A percentile compares a stretch with the other conserved stretches of the same genome.
These are phyloP conservation scores for Mitragyna speciosa DNA, from an alignment of 257 asterid genomes.

Conservation along the genomic window DNA sequence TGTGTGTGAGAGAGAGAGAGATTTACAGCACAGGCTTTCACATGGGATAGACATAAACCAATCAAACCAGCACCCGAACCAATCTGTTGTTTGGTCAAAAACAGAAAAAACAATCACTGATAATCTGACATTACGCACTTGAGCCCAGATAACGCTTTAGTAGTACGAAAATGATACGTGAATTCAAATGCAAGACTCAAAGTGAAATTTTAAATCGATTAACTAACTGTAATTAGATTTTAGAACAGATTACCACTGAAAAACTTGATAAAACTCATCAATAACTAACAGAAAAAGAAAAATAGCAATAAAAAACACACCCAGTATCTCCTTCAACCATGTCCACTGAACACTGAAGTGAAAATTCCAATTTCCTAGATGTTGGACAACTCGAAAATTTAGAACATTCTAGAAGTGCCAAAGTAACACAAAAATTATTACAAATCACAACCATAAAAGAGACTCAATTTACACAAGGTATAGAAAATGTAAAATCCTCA, in stretches of 20 bases:
- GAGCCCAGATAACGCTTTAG: neutral
- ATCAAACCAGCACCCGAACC: slow-evolving; percentile 95
- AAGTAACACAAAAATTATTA: neutral
- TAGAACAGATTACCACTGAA: neutral
- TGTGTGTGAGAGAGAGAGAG: slow-evolving; percentile 1
- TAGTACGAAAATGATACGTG: neutral
- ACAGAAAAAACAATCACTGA: slow-evolving; percentile 2
- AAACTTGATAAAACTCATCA: neutral
- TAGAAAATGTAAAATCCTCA: slow-evolving; percentile 12
- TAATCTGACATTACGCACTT: too few relatives aligned
- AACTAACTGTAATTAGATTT: too few relatives aligned
- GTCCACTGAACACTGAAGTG: slow-evolving; percentile 76
- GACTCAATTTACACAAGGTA: neutral
- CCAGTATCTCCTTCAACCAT: slow-evolving; percentile 98
- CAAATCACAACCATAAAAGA: slow-evolving; percentile 4
- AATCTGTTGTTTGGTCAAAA: too few relatives aligned
- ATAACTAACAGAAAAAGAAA: neutral
- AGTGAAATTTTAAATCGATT: too few relatives aligned
- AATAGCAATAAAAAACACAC: slow-evolving; percentile 30
- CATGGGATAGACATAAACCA: slow-evolving; percentile 77
- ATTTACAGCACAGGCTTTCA: slow-evolving; percentile 74
- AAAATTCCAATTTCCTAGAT: slow-evolving; percentile 53
- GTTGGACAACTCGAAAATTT: slow-evolving; percentile 40
- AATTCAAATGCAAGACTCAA: too few relatives aligned
- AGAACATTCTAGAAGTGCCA: slow-evolving; percentile 38